Evolutionary conservation across 2,329 filamentous ascomycete genomes (phyloP).

Genomic region (Phialophora expanda): DNA sequence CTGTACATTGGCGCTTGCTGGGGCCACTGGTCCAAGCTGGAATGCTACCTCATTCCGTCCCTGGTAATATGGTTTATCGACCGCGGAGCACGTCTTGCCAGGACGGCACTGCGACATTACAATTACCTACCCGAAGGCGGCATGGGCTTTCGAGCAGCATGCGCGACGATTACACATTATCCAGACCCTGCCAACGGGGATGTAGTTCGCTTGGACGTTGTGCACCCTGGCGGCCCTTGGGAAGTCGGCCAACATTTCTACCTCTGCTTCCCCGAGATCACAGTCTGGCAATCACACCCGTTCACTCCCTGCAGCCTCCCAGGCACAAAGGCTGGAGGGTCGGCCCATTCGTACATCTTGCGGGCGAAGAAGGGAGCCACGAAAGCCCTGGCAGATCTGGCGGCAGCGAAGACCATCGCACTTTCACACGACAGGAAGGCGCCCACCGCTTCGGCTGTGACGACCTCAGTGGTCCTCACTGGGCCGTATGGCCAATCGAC

Average conservation of each 20-base stretch:
- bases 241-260: conserved; percentile 73
- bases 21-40: conserved; percentile 72
- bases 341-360: conserved; percentile 46
- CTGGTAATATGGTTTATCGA: conserved; percentile 70
- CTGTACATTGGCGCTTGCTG: conserved; percentile 77
- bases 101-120: conserved; percentile 66
- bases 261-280: conserved; percentile 68
- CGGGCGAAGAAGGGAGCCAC: conserved; percentile 61
- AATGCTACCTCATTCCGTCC: conserved; percentile 71
- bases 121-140: conserved; percentile 54
- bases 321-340: conserved; percentile 12
- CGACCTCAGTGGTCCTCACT: conserved; percentile 64
- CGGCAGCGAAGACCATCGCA: conserved; percentile 33
- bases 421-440: conserved; percentile 37
- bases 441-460: conserved; percentile 42
- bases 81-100: conserved; percentile 62
- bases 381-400: conserved; percentile 57
- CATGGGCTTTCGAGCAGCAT: conserved; percentile 61
- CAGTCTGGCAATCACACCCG: conserved; percentile 74
- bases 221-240: conserved; percentile 67
- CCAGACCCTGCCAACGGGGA: conserved; percentile 63
- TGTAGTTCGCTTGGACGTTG: conserved; percentile 69
- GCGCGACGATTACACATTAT: conserved; percentile 60
- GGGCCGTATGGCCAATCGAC: conserved; percentile 64
- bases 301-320: conserved; percentile 69